Evolutionary conservation across 2,329 filamentous ascomycete genomes (phyloP).

Genomic region (Basipetospora chlamydospora): DNA sequence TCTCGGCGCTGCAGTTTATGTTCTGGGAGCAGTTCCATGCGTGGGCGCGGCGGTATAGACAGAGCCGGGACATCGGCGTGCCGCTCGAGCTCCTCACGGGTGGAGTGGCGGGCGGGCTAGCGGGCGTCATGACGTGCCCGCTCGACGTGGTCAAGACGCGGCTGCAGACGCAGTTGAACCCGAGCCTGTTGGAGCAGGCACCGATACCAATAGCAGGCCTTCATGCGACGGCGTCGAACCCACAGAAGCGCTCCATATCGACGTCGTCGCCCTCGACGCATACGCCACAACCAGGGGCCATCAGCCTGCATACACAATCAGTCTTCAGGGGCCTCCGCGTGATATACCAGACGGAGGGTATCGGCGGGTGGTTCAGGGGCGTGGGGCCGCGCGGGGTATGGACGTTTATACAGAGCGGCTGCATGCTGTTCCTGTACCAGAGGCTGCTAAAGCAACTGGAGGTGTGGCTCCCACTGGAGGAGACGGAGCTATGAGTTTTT

Average conservation of each 20-base stretch:
- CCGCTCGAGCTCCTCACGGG: slow-evolving; percentile 79
- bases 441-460: slow-evolving; percentile 68
- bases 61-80: slow-evolving; percentile 71
- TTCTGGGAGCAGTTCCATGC: slow-evolving; percentile 92
- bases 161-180: slow-evolving; percentile 74
- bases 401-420: slow-evolving; percentile 94
- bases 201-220: slow-evolving; percentile 9
- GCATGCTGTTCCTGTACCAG: slow-evolving; percentile 94
- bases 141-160: slow-evolving; percentile 96
- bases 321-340: slow-evolving; percentile 70
- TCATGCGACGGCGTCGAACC: slow-evolving; percentile 10
- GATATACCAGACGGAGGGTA: slow-evolving; percentile 80
- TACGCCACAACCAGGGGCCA: slow-evolving; percentile 61
- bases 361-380: slow-evolving; percentile 84
- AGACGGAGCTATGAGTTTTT: slow-evolving; percentile 12
- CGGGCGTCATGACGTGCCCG: slow-evolving; percentile 87
- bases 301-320: slow-evolving; percentile 76
- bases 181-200: slow-evolving; percentile 15
- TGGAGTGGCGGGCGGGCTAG: slow-evolving; percentile 77
- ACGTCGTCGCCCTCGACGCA: slow-evolving; percentile 82
- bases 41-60: slow-evolving; percentile 65
- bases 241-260: slow-evolving; percentile 62
- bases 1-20: slow-evolving; percentile 91
- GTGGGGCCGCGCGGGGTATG: slow-evolving; percentile 87
- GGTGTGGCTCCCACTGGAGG: slow-evolving; percentile 21